Percentiles rank a stretch among this genome's conserved stretches.
Conservation (phyloP, 2,329 filamentous ascomycete genomes). For the Chrysoporthe austroafricana region DNA sequence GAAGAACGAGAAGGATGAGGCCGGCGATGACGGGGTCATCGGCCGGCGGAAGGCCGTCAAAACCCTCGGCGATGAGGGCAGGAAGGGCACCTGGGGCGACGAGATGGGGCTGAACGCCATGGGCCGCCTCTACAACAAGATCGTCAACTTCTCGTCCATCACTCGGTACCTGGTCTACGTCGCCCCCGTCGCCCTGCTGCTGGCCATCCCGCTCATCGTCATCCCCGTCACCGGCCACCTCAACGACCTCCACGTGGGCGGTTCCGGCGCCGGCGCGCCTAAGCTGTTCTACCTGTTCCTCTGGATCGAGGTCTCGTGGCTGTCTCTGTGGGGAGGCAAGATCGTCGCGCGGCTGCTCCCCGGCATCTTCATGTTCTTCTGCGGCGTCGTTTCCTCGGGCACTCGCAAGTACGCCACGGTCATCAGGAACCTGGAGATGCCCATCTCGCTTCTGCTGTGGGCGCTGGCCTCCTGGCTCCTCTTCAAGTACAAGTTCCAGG, state of each 20-base stretch:
- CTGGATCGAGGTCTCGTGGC: conserved; percentile 72
- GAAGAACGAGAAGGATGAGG: conserved; percentile 32
- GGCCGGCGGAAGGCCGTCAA: conserved; percentile 54
- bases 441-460: conserved; percentile 72
- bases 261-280: conserved; percentile 32
- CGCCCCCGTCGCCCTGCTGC: conserved; percentile 62
- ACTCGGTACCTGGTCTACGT: conserved; percentile 72
- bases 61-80: conserved; percentile 43
- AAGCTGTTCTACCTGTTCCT: conserved; percentile 65
- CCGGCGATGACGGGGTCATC: conserved; percentile 42
- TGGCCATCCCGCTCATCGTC: conserved; percentile 66
- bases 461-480: conserved; percentile 64
- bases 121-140: conserved; percentile 67
- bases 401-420: conserved; percentile 73
- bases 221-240: conserved; percentile 49
- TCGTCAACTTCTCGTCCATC: conserved; percentile 65
- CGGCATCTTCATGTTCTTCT: conserved; percentile 68
- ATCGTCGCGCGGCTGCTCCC: conserved; percentile 65
- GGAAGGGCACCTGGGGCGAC: conserved; percentile 52
- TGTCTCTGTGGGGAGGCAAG: conserved; percentile 69
- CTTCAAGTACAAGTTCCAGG: conserved; percentile 59
- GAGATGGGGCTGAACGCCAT: conserved; percentile 65
- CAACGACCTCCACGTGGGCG: conserved; percentile 44
- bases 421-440: conserved; percentile 65
- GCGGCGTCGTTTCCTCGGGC: conserved; percentile 70